Percentiles rank a stretch among this genome's conserved stretches.
These are phyloP conservation scores for Phaeosphaeriaceae sp. DNA, from an alignment of 2,329 filamentous ascomycete genomes.

Conservation along the genomic window DNA sequence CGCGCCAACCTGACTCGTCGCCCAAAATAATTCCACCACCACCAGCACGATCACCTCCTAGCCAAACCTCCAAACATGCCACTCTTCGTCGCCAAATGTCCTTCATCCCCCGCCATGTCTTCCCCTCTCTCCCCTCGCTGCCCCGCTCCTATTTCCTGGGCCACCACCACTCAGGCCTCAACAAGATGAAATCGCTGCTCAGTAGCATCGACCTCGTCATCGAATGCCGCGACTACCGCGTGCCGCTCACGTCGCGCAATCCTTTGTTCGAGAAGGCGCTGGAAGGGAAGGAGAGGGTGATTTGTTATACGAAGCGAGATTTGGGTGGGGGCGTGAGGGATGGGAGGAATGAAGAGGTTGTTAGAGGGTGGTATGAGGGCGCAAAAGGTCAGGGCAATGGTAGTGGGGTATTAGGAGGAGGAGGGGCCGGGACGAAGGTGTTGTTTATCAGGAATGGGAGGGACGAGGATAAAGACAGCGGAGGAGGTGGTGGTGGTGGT, in stretches of 20 bases:
- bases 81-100: conserved; percentile 25
- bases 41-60: too few relatives aligned
- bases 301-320: conserved; percentile 93
- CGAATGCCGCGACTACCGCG: conserved; percentile 92
- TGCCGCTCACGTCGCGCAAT: conserved; percentile 88
- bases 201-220: conserved; percentile 85
- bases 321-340: conserved; percentile 36
- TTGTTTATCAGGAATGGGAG: conserved; percentile 58
- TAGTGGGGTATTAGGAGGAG: too few relatives aligned
- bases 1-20: too few relatives aligned
- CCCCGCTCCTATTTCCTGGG: conserved; percentile 93
- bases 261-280: conserved; percentile 84
- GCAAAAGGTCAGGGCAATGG: not conserved
- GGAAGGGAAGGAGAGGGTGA: conserved; percentile 73
- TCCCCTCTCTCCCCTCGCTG: conserved; percentile 76
- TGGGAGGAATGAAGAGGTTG: conserved; percentile 56
- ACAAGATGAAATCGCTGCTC: conserved; percentile 82
- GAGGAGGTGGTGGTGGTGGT: not conserved
- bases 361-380: conserved; percentile 59
- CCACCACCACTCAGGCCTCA: conserved; percentile 83
- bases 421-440: conserved; percentile 51
- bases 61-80: too few relatives aligned
- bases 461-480: conserved; percentile 33
- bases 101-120: conserved; percentile 75
- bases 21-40: too few relatives aligned